phyloP scores from a whole-genome alignment of 2,329 filamentous ascomycete species.

The Colletotrichum sojae region DNA sequence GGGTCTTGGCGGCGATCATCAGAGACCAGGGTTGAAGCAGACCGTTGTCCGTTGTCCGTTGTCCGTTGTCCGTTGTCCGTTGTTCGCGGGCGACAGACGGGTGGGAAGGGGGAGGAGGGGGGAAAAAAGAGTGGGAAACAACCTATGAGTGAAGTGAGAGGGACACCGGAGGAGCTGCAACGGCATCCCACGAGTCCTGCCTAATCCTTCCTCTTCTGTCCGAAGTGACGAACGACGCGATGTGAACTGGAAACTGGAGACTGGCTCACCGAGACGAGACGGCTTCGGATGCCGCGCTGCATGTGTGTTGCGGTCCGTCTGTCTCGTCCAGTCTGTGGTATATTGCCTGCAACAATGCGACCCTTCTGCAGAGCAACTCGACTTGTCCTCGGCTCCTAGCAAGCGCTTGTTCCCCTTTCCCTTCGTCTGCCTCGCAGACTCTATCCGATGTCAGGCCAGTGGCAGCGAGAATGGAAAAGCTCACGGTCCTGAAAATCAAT shows the following conservation, averaged over 20 bases:
- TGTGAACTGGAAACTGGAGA: neutral
- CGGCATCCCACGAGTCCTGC: neutral
- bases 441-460: conserved; percentile 33
- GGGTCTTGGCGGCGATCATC: conserved; percentile 42
- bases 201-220: too few relatives aligned
- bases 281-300: conserved; percentile 14
- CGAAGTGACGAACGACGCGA: too few relatives aligned
- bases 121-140: conserved; percentile 1
- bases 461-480: conserved; percentile 21
- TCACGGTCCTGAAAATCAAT: conserved; percentile 3
- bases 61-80: too few relatives aligned
- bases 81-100: neutral
- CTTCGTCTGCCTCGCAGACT: conserved; percentile 12
- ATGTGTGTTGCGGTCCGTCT: conserved; percentile 28
- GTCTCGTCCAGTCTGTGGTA: conserved; percentile 31
- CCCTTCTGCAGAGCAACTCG: neutral
- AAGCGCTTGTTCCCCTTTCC: conserved; percentile 10
- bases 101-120: neutral
- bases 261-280: conserved; percentile 16
- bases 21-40: conserved; percentile 31
- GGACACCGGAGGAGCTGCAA: neutral
- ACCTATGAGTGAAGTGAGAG: neutral
- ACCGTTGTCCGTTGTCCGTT: too few relatives aligned
- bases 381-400: neutral
- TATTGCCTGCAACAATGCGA: conserved; percentile 30